Evolutionary conservation across 768 basidiomycete species (phyloP), one percentile per base, ranked within the genome.

Genomic region (Saitozyma sp.): DNA sequence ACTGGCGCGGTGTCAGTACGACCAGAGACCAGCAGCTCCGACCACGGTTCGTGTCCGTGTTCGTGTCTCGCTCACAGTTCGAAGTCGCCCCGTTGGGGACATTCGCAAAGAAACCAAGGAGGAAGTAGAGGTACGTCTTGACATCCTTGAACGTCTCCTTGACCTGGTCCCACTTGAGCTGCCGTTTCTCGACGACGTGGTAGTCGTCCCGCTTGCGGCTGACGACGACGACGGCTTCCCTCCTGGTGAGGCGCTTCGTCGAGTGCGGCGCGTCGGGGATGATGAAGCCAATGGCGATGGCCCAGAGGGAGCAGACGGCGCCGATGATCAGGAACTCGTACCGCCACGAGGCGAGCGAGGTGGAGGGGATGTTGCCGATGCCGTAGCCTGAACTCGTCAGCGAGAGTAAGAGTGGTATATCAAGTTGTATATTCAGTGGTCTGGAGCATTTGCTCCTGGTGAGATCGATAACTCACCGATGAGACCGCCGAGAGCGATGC

Each of bases 401-500:
- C 29, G 29, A 29, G 29, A 29, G 29, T 29, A 29, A 2, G 29
- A 29, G 29, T n/a, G n/a, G n/a, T 29, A 29, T 29, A 29, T 5
- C 5, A 2, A 29, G 29, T 29, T 2, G 5, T 29, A 29, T 29
- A 29, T 5, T 29, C 29, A 29, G 5, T 2, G 29, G 2, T 29
- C 5, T 2, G 29, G 5, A 29, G 29, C 29, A 2, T 29, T 29
- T 29, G 29, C 29, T 29, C 29, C 29, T 2, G 29, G 29, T 29
- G 29, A 29, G 29, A 29, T 29, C 29, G 29, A 29, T 29, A 5
- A 29, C 29, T 29, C 29, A 29, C 29, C 81, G 16, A 83, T 61
- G 8, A 83, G 69, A 6, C 82, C 82, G 58, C 82, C 81, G n/a
- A 78, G 48, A 0, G 79, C 82, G 51, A 82, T 79, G 40, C 82